These are phyloP conservation scores for Aspergillus candidus DNA, from an alignment of 2,329 filamentous ascomycete genomes.

Conservation along the genomic window DNA sequence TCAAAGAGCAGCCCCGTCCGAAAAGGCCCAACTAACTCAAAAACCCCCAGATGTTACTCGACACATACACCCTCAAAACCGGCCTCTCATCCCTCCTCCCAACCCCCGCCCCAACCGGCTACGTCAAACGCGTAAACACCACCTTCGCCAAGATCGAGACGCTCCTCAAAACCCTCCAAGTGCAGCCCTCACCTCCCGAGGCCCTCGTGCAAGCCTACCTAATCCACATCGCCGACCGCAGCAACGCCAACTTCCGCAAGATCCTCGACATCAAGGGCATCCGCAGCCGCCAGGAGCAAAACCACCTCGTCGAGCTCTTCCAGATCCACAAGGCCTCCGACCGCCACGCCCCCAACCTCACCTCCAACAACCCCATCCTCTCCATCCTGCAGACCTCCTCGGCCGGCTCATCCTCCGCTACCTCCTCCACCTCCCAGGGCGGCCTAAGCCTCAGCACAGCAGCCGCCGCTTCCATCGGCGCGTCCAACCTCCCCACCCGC, in stretches of 20 bases:
- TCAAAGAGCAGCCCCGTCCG: background rate
- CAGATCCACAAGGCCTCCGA: constrained; percentile 69
- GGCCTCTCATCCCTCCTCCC: constrained; percentile 45
- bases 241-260: constrained; percentile 91
- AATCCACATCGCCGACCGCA: constrained; percentile 91
- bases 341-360: constrained; percentile 60
- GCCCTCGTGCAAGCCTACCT: constrained; percentile 95
- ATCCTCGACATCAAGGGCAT: constrained; percentile 94
- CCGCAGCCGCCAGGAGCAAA: constrained; percentile 69
- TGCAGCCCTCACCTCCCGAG: constrained; percentile 83
- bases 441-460: constrained; percentile 42
- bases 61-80: constrained; percentile 67
- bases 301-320: constrained; percentile 80
- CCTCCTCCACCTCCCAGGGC: constrained; percentile 43
- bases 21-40: constrained; percentile 5
- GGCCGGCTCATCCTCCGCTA: constrained; percentile 30
- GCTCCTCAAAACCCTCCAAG: constrained; percentile 92
- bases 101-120: constrained; percentile 58
- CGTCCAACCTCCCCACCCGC: constrained; percentile 46
- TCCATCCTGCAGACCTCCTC: constrained; percentile 51
- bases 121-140: constrained; percentile 77
- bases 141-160: constrained; percentile 84
- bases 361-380: constrained; percentile 63
- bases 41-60: constrained; percentile 71
- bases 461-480: constrained; percentile 37